Evolutionary conservation across 805 yeast genomes (phyloP).

Genomic region (Candida hispaniensis): DNA sequence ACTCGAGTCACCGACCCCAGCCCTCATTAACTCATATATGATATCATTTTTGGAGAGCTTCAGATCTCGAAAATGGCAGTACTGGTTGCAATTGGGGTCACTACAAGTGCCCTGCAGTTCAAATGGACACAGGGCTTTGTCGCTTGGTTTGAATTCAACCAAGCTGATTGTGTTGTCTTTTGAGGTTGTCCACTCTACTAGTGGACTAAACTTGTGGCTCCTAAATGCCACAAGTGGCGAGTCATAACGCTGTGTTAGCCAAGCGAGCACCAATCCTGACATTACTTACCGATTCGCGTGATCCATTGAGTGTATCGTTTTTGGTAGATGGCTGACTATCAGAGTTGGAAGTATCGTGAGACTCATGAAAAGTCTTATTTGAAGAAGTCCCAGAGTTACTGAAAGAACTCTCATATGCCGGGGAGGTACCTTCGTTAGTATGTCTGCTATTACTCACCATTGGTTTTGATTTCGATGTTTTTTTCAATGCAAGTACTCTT

Average conservation of each 20-base stretch:
- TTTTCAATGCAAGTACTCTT: too few species aligned
- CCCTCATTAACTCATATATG: constrained; percentile 14
- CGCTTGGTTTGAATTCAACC: constrained; percentile 15
- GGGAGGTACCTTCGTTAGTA: too few species aligned
- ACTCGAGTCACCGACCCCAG: constrained; percentile 10
- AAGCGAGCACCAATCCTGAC: constrained; percentile 7
- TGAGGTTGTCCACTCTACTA: not conserved
- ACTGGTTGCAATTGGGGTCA: constrained; percentile 13
- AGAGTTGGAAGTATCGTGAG: not conserved
- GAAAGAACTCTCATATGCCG: not conserved
- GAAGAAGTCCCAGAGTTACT: not conserved
- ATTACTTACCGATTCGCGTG: constrained; percentile 11
- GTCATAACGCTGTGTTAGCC: too few species aligned
- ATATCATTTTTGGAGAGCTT: constrained; percentile 11
- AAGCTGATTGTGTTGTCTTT: constrained; percentile 7
- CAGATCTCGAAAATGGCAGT: constrained; percentile 14
- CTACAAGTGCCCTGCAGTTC: constrained; percentile 15
- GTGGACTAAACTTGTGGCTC: constrained; percentile 14
- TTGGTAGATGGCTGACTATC: not conserved
- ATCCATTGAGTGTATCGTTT: constrained; percentile 2
- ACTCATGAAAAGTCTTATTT: not conserved
- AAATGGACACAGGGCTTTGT: constrained; percentile 9
- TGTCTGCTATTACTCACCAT: too few species aligned
- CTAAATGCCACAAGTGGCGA: constrained; percentile 15
- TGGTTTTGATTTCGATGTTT: too few species aligned